phyloP scores from a whole-genome alignment of 805 yeast species.

The Ogataea minuta region DNA sequence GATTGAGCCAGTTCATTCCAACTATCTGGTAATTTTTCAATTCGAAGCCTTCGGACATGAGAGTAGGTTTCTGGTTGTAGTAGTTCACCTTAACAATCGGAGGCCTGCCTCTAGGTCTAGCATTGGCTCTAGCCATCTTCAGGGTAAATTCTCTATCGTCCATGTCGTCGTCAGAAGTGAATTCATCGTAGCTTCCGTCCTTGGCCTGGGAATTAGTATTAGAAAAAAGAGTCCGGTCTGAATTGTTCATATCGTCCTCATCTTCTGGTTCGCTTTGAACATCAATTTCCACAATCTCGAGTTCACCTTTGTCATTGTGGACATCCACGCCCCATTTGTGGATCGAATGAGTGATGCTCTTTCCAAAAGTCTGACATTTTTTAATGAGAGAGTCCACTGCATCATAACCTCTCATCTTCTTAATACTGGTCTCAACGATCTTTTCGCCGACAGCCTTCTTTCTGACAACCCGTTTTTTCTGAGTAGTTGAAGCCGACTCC shows the following conservation, averaged over 20 bases:
- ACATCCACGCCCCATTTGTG: conserved; percentile 84
- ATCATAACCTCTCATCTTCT: conserved; percentile 79
- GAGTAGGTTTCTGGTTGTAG: conserved; percentile 68
- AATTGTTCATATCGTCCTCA: conserved; percentile 25
- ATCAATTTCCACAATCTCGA: conserved; percentile 57
- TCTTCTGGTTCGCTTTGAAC: conserved; percentile 40
- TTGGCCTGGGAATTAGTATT: conserved; percentile 33
- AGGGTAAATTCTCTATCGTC: conserved; percentile 25
- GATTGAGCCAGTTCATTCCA: conserved; percentile 91
- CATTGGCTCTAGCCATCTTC: conserved; percentile 5
- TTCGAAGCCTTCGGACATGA: conserved; percentile 59
- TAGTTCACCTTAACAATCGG: conserved; percentile 32
- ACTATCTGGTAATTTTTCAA: conserved; percentile 92
- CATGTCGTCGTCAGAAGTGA: conserved; percentile 15
- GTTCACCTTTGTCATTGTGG: conserved; percentile 60
- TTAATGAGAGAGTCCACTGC: conserved; percentile 93
- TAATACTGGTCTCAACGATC: conserved; percentile 65
- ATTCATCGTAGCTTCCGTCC: conserved; percentile 18
- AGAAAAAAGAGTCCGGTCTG: conserved; percentile 15
- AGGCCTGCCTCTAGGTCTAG: conserved; percentile 21
- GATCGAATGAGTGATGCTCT: conserved; percentile 67
- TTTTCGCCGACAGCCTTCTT: conserved; percentile 67
- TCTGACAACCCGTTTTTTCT: conserved; percentile 34
- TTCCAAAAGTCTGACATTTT: conserved; percentile 77
- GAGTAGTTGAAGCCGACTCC: conserved; percentile 16